These are phyloP conservation scores for Tuber magnatum DNA, from an alignment of 495 filamentous ascomycete species.

Conservation along the genomic window DNA sequence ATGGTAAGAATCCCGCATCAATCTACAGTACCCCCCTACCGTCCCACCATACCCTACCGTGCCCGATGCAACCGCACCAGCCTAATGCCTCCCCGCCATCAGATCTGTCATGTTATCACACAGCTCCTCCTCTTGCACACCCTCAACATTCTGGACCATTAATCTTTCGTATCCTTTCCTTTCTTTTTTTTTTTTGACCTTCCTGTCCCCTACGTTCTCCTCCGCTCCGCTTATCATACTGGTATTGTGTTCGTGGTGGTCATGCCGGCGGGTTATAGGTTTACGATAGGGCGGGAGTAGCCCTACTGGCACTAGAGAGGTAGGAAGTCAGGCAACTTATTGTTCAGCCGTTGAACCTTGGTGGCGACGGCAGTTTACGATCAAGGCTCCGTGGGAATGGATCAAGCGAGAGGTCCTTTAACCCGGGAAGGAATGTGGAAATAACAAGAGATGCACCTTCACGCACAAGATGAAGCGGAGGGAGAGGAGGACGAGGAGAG, in stretches of 20 bases:
- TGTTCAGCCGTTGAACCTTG: not conserved
- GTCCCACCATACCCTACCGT: not conserved
- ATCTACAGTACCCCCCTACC: slow-evolving; percentile 3
- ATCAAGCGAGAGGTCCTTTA: not conserved
- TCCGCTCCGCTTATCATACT: not conserved
- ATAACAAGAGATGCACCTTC: not conserved
- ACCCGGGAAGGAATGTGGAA: not conserved
- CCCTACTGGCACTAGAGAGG: not conserved
- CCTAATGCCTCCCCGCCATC: not conserved
- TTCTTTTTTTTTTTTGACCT: not conserved
- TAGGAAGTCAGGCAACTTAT: not conserved
- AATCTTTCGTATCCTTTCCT: not conserved
- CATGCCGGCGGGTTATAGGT: not conserved
- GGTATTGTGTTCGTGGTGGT: not conserved
- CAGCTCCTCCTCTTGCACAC: not conserved
- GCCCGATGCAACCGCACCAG: not conserved
- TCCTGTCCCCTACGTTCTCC: not conserved
- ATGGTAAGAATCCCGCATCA: not conserved
- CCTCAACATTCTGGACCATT: not conserved
- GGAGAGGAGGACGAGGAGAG: not conserved
- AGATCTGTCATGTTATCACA: not conserved
- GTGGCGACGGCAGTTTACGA: not conserved
- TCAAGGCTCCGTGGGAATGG: not conserved
- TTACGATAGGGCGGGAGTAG: not conserved
- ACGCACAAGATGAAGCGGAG: not conserved